Percentiles rank a stretch among this genome's conserved stretches.
Evolutionary conservation across 1,284 basidiomycete genomes (phyloP).

Genomic region (Bondarzewia mesenterica): DNA sequence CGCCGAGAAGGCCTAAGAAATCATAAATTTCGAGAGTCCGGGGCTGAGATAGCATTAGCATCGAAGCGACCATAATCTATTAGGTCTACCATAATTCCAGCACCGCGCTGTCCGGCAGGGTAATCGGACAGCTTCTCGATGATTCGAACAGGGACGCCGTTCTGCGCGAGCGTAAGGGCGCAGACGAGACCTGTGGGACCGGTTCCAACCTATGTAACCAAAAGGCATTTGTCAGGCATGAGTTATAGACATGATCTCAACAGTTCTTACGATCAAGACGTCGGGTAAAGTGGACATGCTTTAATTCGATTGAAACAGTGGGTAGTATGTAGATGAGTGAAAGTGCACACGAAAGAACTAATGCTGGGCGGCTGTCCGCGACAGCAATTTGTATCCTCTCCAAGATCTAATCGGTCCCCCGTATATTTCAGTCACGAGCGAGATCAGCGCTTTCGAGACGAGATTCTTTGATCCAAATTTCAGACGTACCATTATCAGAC

Average conservation of each 20-base stretch:
- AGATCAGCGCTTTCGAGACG: too few species aligned
- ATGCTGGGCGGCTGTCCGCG: too few species aligned
- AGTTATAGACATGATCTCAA: not conserved
- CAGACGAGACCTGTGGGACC: conserved; percentile 19
- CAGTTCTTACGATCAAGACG: not conserved
- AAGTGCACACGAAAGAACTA: too few species aligned
- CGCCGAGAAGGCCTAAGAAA: conserved; percentile 17
- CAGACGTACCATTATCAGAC: too few species aligned
- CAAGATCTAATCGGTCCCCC: too few species aligned
- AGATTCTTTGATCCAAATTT: too few species aligned
- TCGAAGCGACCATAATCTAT: not conserved
- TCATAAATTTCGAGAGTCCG: conserved; percentile 22
- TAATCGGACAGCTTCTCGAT: conserved; percentile 22
- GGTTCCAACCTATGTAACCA: conserved; percentile 15
- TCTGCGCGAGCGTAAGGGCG: conserved; percentile 17
- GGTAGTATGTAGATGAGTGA: too few species aligned
- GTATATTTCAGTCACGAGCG: too few species aligned
- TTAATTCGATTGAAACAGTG: too few species aligned
- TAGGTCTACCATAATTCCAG: conserved; percentile 21
- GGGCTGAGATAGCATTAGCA: conserved; percentile 14
- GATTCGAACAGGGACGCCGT: conserved; percentile 25
- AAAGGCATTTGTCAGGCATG: not conserved
- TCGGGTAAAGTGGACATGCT: not conserved
- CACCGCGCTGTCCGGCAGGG: conserved; percentile 20
- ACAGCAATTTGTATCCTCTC: too few species aligned